Evolutionary conservation across 1,284 basidiomycete species (phyloP).

Genomic region (Ganoderma sinense): DNA sequence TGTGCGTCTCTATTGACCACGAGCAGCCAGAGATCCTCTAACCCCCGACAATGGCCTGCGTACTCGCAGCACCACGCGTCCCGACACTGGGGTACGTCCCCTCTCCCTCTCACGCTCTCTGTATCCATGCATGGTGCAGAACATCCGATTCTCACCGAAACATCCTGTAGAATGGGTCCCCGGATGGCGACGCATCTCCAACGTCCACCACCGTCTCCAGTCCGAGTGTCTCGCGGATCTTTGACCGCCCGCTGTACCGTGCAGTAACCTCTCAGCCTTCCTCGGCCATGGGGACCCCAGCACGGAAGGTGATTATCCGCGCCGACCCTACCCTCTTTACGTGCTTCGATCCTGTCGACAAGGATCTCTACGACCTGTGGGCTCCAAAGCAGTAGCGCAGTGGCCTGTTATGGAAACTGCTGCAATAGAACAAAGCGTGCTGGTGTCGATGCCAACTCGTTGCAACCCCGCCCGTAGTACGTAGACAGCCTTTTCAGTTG

Average conservation of each 20-base stretch:
- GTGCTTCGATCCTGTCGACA: conserved; percentile 76
- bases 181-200: conserved; percentile 28
- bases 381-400: conserved; percentile 52
- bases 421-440: not conserved
- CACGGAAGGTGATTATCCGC: conserved; percentile 57
- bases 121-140: not conserved
- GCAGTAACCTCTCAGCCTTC: conserved; percentile 28
- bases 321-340: conserved; percentile 70
- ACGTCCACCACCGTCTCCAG: conserved; percentile 34
- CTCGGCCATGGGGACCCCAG: conserved; percentile 38
- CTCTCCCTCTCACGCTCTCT: not conserved
- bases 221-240: conserved; percentile 20
- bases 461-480: not conserved
- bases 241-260: conserved; percentile 26
- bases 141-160: too few species aligned
- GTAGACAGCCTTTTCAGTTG: not conserved
- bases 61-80: conserved; percentile 14
- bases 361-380: conserved; percentile 79
- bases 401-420: conserved; percentile 19
- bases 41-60: conserved; percentile 26
- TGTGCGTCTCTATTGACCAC: not conserved
- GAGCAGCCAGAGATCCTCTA: conserved; percentile 19
- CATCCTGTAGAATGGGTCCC: not conserved
- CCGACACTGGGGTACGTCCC: conserved; percentile 15
- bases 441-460: not conserved